Base-by-base conservation (phyloP, 495 filamentous ascomycete genomes). In the Hypomontagnella monticulosa region DNA sequence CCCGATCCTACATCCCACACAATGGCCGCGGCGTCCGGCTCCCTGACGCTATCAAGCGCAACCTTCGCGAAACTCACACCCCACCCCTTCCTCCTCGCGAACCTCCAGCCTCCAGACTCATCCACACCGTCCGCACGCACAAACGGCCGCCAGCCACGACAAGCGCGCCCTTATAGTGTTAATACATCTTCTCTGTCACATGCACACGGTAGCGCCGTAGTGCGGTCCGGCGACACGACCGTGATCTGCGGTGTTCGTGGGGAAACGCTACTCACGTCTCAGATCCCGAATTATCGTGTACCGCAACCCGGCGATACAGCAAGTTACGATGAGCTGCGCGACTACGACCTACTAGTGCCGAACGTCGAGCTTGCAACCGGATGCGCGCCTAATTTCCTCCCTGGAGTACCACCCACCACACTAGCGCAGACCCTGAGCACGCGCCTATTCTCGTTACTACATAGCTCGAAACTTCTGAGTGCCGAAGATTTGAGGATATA, bases 1-100 rank as follows among this genome's bases (percentile, higher is more conserved):
- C 8, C 20, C 8, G 30, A 30, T 20, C 33, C 34, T 34, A 5
- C 6, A 46, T 12, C 42, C 62, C 19, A 36, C 18, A 60, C 20
- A 0, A 77, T 75, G 73, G 71, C 23, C 6, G 6, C 73, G 20
- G 42, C 71, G 11, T 53, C 72, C 10, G 59, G 37, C 23, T 68
- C 76, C 12, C 83, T 93, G 54, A 86, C 88, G 43, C 89, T 97
- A 57, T 87, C 95, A 0, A 88, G 89, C 43, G 84, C 86, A 30
- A 90, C 91, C 70, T 96, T 97, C 75, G 93, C 93, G 58, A 93
- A 93, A 61, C 87, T 99, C 75, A 89, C 93, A 57, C 95, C 95
- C 6, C 86, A 88, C 63, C 88, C 91, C 32, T 98, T 90, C 81
- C 93, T 98, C 49, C 89, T 93, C 73, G 90, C 91, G 27, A 93